These are phyloP conservation scores for Fusarium piperis DNA, from an alignment of 2,329 filamentous ascomycete species.

Conservation along the genomic window DNA sequence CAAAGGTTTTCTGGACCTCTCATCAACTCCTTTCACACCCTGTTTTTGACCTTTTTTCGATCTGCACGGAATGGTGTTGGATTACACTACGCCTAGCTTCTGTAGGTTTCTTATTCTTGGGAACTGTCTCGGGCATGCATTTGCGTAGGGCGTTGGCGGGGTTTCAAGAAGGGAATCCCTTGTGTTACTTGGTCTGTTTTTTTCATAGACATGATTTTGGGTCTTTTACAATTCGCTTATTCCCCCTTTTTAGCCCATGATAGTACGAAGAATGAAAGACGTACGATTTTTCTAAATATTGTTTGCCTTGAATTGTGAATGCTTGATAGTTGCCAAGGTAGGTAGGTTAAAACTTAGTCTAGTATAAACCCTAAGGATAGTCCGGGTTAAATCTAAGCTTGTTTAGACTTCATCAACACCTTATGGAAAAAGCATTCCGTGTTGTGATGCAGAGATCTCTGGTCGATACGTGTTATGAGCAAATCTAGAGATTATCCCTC, in stretches of 20 bases:
- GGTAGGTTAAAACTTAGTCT: not conserved
- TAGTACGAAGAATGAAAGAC: slow-evolving; percentile 36
- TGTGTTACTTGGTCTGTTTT: slow-evolving; percentile 22
- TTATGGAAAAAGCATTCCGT: not conserved
- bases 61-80: slow-evolving; percentile 21
- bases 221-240: slow-evolving; percentile 15
- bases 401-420: not conserved
- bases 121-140: slow-evolving; percentile 37
- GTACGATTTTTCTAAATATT: slow-evolving; percentile 6
- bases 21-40: not conserved
- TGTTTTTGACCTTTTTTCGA: slow-evolving; percentile 3
- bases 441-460: not conserved
- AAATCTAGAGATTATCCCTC: not conserved
- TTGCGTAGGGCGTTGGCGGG: slow-evolving; percentile 42
- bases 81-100: slow-evolving; percentile 9
- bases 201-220: slow-evolving; percentile 5
- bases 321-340: not conserved
- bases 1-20: slow-evolving; percentile 25
- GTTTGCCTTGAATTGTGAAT: not conserved
- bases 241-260: slow-evolving; percentile 23
- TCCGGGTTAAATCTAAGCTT: not conserved
- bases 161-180: slow-evolving; percentile 31
- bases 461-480: not conserved
- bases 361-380: not conserved
- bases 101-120: slow-evolving; percentile 33